phyloP scores from a whole-genome alignment of 1,284 basidiomycete species.

The Cystobasidium pallidum region DNA sequence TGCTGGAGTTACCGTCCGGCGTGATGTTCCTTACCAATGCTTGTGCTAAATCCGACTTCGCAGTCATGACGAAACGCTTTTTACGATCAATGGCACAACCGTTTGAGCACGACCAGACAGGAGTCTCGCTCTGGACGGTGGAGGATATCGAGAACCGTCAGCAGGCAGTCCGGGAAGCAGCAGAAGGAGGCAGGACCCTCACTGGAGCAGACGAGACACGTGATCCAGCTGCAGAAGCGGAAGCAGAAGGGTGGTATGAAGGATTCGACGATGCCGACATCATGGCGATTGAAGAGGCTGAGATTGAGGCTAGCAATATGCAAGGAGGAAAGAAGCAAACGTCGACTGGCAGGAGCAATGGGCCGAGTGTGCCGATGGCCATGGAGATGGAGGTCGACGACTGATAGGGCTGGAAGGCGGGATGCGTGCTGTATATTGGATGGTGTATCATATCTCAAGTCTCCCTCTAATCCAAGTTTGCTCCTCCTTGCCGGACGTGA shows the following conservation, averaged over 20 bases:
- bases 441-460: too few relatives aligned
- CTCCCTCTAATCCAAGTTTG: too few relatives aligned
- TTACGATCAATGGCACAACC: conserved; percentile 98
- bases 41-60: too few relatives aligned
- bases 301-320: conserved; percentile 4
- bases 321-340: not conserved
- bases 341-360: not conserved
- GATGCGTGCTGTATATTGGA: too few relatives aligned
- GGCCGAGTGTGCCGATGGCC: not conserved
- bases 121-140: conserved; percentile 90
- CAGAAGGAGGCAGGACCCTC: conserved; percentile 32
- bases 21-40: too few relatives aligned
- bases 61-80: conserved; percentile 85
- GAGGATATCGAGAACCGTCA: conserved; percentile 81
- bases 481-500: too few relatives aligned
- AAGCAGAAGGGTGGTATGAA: conserved; percentile 46
- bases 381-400: not conserved
- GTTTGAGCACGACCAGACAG: conserved; percentile 90
- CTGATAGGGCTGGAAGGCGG: too few relatives aligned
- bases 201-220: conserved; percentile 34
- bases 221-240: conserved; percentile 28
- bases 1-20: too few relatives aligned
- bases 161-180: conserved; percentile 40
- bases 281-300: conserved; percentile 42
- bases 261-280: conserved; percentile 47